phyloP scores from a whole-genome alignment of 345 rosid genomes.

The Fremontodendron californicum region DNA sequence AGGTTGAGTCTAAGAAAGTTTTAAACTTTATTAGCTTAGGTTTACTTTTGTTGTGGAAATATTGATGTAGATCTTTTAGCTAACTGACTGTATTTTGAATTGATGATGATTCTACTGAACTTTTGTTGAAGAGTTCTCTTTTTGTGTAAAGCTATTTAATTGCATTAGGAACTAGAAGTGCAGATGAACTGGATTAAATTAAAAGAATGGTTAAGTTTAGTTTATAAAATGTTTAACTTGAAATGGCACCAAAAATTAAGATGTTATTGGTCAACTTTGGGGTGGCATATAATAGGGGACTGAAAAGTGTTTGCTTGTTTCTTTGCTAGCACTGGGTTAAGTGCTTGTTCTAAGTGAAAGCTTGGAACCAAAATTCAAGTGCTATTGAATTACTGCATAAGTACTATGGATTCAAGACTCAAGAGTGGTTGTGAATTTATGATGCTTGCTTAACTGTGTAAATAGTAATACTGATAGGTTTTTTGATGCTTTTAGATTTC shows the following conservation, averaged over 20 bases:
- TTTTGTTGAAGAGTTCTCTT: no score
- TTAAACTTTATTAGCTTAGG: background rate
- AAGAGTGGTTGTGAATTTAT: background rate
- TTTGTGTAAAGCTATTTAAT: background rate
- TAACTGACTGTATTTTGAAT: background rate
- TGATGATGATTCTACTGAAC: background rate
- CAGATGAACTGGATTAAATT: background rate
- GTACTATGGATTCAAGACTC: background rate
- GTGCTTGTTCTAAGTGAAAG: background rate
- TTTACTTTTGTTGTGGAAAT: background rate
- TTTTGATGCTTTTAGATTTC: background rate
- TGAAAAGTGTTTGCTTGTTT: background rate
- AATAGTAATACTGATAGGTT: background rate
- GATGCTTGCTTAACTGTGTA: background rate
- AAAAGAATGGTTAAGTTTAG: background rate
- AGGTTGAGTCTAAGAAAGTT: background rate
- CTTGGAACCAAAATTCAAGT: background rate
- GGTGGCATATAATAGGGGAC: background rate
- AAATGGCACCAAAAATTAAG: background rate
- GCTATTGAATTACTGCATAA: background rate
- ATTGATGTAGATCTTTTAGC: background rate
- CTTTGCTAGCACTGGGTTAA: background rate
- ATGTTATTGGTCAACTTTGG: background rate
- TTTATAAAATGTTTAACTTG: background rate
- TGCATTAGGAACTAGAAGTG: background rate